phyloP scores from a whole-genome alignment of 2,329 filamentous ascomycete genomes.

The Aureobasidium sp. region DNA sequence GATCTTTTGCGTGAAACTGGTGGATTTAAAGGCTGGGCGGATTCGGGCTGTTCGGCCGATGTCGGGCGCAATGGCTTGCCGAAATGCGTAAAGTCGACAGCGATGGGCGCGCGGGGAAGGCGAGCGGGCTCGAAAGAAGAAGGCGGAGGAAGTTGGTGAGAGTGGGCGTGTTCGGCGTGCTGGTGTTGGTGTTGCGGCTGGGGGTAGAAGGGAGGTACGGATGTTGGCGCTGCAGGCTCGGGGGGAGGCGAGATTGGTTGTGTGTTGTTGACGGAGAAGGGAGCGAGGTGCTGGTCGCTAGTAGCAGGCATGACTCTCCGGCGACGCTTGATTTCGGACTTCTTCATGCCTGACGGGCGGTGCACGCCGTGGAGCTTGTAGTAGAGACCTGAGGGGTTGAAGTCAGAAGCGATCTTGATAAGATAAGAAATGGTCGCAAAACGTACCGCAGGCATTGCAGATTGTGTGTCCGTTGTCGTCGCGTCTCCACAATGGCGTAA shows the following conservation, averaged over 20 bases:
- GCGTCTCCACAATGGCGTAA: conserved; percentile 89
- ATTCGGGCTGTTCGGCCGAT: conserved; percentile 13
- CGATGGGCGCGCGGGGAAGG: conserved; percentile 17
- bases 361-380: conserved; percentile 93
- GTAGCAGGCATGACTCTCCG: conserved; percentile 86
- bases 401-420: background rate
- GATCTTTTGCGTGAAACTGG: conserved; percentile 50
- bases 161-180: background rate
- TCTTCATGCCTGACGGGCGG: conserved; percentile 96
- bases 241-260: conserved; percentile 35
- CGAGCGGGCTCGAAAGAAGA: conserved; percentile 1
- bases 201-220: background rate
- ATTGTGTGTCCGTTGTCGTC: conserved; percentile 95
- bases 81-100: conserved; percentile 28
- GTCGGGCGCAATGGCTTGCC: conserved; percentile 6
- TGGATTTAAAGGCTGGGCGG: conserved; percentile 13
- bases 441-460: conserved; percentile 93
- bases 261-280: conserved; percentile 25
- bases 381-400: conserved; percentile 61
- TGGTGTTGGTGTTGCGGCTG: background rate
- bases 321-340: conserved; percentile 88
- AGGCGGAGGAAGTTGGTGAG: background rate
- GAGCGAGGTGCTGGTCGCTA: conserved; percentile 35
- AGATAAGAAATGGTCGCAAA: conserved; percentile 7
- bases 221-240: conserved; percentile 13